Evolutionary conservation across 768 basidiomycete species (phyloP), one percentile per base, ranked within the genome.

Genomic region (Nidularia sp.): DNA sequence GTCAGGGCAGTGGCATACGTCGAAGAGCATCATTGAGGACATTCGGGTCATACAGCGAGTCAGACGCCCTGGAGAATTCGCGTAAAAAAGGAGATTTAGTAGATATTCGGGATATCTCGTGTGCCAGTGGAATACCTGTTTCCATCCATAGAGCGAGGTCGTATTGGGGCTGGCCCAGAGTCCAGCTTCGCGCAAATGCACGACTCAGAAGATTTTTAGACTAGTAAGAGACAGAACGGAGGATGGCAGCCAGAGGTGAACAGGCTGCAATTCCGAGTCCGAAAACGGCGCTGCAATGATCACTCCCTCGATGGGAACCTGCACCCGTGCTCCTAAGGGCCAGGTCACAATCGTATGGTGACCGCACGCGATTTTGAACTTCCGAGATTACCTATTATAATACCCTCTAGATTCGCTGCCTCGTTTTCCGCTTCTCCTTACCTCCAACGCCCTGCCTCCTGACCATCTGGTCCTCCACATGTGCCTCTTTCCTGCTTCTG

Each of bases 91-190:
- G 55, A 5, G 48, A 47, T 65, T 64, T 53, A 57, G 53, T 56
- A 48, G 35, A 34, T 45, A 31, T 39, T 44, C 39, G 45, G 33
- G 43, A 18, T 47, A 49, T 43, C 8, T n/a, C 42, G 52, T 18
- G 54, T 34, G 29, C 36, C 44, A 33, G 46, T 51, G 22, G 47
- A 55, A 34, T 64, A 79, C 86, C 79, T 80, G 74, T 79, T 81
- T 79, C 83, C 85, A 86, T 87, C 86, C 88, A 90, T 89, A 80
- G 77, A 80, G 80, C 76, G 70, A 70, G 70, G 72, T 78, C 73
- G 73, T 13, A n/a, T 45, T 75, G 70, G 76, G 76, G 80, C 82
- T 74, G 78, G 77, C 74, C 77, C 73, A 71, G 70, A 78, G 80
- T 81, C 84, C 85, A 84, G 82, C 80, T 79, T 79, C 83, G 84